These are phyloP conservation scores for Marasmius tenuissimus DNA, from an alignment of 1,284 basidiomycete genomes.

Conservation along the genomic window DNA sequence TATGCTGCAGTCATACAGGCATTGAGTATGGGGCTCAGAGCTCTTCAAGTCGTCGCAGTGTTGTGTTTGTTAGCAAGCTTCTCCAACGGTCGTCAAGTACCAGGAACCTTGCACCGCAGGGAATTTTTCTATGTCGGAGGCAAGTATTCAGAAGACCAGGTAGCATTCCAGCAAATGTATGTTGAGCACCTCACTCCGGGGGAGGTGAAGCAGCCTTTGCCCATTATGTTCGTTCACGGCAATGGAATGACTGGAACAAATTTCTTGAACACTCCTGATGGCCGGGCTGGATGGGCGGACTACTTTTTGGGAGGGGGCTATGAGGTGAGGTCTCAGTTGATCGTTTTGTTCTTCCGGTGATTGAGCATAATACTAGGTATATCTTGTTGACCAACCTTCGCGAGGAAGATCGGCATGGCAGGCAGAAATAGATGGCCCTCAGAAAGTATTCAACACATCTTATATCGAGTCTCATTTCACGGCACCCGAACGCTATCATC, in stretches of 20 bases:
- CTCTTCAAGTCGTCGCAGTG: too few species aligned
- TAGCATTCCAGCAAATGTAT: constrained; percentile 33
- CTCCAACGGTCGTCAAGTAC: background rate
- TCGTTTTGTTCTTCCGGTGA: background rate
- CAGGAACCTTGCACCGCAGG: constrained; percentile 28
- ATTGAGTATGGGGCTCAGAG: too few species aligned
- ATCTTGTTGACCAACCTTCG: constrained; percentile 33
- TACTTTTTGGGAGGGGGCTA: constrained; percentile 34
- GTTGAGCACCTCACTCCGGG: constrained; percentile 33
- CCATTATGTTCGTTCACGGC: constrained; percentile 24
- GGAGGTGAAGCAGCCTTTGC: constrained; percentile 25
- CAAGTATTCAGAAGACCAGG: constrained; percentile 18
- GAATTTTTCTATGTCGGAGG: constrained; percentile 36
- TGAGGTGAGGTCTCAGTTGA: constrained; percentile 24
- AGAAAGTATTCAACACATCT: constrained; percentile 11
- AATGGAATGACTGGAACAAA: constrained; percentile 35
- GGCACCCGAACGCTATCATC: constrained; percentile 20
- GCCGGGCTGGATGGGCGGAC: constrained; percentile 35
- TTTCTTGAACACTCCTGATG: constrained; percentile 37
- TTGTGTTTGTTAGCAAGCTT: background rate
- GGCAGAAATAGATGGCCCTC: constrained; percentile 22
- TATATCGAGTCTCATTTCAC: constrained; percentile 14
- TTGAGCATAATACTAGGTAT: constrained; percentile 19
- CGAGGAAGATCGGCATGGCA: constrained; percentile 31
- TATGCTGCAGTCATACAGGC: too few species aligned